These are phyloP conservation scores for Colletotrichum chrysophilum DNA, from an alignment of 2,329 filamentous ascomycete genomes.

Conservation along the genomic window DNA sequence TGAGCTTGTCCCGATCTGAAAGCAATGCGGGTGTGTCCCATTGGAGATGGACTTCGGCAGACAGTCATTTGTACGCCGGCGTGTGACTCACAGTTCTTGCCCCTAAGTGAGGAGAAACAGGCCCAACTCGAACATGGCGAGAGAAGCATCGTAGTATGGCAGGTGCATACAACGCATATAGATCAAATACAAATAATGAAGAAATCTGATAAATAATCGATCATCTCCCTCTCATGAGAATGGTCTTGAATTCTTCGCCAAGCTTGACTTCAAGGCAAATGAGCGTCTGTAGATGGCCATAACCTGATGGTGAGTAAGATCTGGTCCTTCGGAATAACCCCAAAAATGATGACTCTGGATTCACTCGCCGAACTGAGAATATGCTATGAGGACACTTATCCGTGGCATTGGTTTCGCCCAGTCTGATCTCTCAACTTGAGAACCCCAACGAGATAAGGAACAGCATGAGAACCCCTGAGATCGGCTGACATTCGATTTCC, in stretches of 20 bases:
- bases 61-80: background rate
- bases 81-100: background rate
- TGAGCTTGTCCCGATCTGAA: background rate
- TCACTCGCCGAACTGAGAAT: conserved; percentile 8
- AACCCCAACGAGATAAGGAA: background rate
- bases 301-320: background rate
- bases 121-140: background rate
- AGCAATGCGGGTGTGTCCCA: background rate
- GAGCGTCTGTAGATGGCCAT: background rate
- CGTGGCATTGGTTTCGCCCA: conserved; percentile 9
- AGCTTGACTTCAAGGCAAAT: background rate
- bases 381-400: background rate
- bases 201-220: background rate
- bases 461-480: background rate
- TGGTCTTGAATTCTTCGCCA: background rate
- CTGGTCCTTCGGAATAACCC: background rate
- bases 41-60: background rate
- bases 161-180: background rate
- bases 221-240: background rate
- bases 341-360: background rate
- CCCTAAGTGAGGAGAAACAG: background rate
- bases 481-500: background rate
- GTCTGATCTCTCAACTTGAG: background rate
- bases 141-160: background rate
- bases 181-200: background rate